Evolutionary conservation across 2,329 filamentous ascomycete species (phyloP).

Genomic region (Cadophora gregata): DNA sequence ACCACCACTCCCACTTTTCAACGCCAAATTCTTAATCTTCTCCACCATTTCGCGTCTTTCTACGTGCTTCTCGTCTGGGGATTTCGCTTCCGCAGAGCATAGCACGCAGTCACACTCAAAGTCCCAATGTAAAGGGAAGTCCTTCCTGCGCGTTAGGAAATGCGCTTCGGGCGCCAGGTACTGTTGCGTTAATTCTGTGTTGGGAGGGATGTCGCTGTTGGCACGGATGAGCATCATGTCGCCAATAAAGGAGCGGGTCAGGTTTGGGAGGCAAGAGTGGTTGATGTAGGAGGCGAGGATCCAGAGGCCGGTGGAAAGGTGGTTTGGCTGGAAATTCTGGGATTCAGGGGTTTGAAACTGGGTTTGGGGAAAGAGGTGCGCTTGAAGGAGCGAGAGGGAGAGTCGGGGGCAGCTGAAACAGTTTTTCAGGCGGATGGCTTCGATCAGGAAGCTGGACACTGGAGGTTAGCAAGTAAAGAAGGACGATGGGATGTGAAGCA

Average conservation of each 20-base stretch:
- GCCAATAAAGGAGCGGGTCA: slow-evolving; percentile 28
- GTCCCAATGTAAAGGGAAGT: slow-evolving; percentile 23
- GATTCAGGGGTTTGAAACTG: no score
- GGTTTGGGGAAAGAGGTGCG: slow-evolving; percentile 1
- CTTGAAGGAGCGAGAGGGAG: slow-evolving; percentile 27
- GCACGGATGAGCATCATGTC: slow-evolving; percentile 32
- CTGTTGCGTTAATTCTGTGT: slow-evolving; percentile 30
- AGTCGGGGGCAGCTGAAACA: slow-evolving; percentile 28
- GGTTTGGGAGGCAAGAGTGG: slow-evolving; percentile 32
- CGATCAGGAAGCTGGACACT: slow-evolving; percentile 24
- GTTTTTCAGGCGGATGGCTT: slow-evolving; percentile 33
- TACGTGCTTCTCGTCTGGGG: slow-evolving; percentile 17
- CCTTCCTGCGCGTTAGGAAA: slow-evolving; percentile 13
- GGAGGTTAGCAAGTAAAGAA: not conserved
- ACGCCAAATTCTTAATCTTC: slow-evolving; percentile 25
- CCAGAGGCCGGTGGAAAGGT: slow-evolving; percentile 30
- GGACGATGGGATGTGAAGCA: not conserved
- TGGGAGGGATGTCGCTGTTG: slow-evolving; percentile 19
- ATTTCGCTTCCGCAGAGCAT: slow-evolving; percentile 22
- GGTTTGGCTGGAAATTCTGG: not conserved
- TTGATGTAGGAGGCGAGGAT: slow-evolving; percentile 27
- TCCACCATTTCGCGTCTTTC: slow-evolving; percentile 20
- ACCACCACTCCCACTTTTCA: slow-evolving; percentile 3
- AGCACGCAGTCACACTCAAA: slow-evolving; percentile 29
- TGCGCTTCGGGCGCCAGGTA: slow-evolving; percentile 27